Evolutionary conservation across 139 green algal species (phyloP).

Genomic region (Chlamydomonas sp.): DNA sequence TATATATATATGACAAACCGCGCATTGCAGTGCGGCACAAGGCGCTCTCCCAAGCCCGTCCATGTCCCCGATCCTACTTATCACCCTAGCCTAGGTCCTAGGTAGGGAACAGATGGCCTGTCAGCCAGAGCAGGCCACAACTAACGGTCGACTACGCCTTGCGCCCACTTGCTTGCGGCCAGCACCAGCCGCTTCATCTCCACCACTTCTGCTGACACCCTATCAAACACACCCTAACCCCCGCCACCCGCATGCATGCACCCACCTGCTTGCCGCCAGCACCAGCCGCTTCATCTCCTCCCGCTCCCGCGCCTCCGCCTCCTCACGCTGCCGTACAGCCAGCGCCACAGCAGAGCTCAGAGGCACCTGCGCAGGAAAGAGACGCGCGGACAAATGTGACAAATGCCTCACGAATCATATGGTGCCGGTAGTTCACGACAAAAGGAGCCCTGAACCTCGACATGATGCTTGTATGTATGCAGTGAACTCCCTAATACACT

Average conservation of each 20-base stretch:
- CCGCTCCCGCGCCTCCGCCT: slow-evolving; percentile 75
- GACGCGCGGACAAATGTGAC: background rate
- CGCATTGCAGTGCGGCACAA: too few relatives aligned
- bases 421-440: background rate
- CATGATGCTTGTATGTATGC: background rate
- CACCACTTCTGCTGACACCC: background rate
- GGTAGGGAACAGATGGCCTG: too few relatives aligned
- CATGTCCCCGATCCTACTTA: too few relatives aligned
- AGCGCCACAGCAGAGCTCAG: slow-evolving; percentile 54
- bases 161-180: slow-evolving; percentile 37
- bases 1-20: too few relatives aligned
- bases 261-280: slow-evolving; percentile 62
- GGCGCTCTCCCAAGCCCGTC: too few relatives aligned
- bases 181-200: slow-evolving; percentile 83
- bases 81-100: too few relatives aligned
- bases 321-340: slow-evolving; percentile 46
- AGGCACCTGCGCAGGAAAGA: slow-evolving; percentile 57
- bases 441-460: background rate
- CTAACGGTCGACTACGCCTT: too few relatives aligned
- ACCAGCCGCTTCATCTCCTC: slow-evolving; percentile 85
- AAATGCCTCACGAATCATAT: background rate
- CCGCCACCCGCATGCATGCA: too few relatives aligned
- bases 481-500: slow-evolving; percentile 25
- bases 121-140: too few relatives aligned
- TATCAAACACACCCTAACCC: too few relatives aligned